These are phyloP conservation scores for Stemphylium beticola DNA, from an alignment of 2,329 filamentous ascomycete species.

Conservation along the genomic window DNA sequence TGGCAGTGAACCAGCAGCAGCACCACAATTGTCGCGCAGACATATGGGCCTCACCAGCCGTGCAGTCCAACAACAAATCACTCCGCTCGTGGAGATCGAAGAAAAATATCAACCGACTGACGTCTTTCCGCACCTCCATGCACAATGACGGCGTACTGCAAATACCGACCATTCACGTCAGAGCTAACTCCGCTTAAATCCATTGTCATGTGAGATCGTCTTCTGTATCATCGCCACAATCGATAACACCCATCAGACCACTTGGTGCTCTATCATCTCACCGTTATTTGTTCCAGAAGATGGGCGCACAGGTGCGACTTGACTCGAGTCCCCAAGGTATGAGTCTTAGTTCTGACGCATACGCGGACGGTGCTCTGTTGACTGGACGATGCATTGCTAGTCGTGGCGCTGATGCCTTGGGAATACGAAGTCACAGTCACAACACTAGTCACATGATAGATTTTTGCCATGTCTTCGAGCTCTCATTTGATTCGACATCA, in stretches of 20 bases:
- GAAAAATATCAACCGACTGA: conserved; percentile 16
- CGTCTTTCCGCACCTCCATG: conserved; percentile 28
- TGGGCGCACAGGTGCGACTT: conserved; percentile 20
- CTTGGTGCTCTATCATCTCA: conserved; percentile 1
- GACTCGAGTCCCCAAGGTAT: conserved; percentile 2
- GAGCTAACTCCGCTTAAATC: conserved; percentile 33
- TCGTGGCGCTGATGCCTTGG: background rate
- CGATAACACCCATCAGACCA: conserved; percentile 20
- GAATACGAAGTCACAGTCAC: background rate
- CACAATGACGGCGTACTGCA: conserved; percentile 37
- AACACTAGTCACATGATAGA: background rate
- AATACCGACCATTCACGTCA: conserved; percentile 22
- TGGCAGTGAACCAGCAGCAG: background rate
- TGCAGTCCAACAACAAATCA: conserved; percentile 1
- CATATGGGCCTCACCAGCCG: background rate
- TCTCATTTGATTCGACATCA: no score
- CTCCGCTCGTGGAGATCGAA: background rate
- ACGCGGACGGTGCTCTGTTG: background rate
- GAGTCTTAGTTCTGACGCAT: background rate
- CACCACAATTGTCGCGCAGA: conserved; percentile 1
- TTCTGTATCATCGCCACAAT: conserved; percentile 23
- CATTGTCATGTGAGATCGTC: conserved; percentile 27
- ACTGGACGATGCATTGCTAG: background rate
- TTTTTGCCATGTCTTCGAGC: background rate
- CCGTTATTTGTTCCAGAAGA: conserved; percentile 6